Evolutionary conservation across 805 yeast genomes (phyloP).

Genomic region (Isabelozyma heimii): DNA sequence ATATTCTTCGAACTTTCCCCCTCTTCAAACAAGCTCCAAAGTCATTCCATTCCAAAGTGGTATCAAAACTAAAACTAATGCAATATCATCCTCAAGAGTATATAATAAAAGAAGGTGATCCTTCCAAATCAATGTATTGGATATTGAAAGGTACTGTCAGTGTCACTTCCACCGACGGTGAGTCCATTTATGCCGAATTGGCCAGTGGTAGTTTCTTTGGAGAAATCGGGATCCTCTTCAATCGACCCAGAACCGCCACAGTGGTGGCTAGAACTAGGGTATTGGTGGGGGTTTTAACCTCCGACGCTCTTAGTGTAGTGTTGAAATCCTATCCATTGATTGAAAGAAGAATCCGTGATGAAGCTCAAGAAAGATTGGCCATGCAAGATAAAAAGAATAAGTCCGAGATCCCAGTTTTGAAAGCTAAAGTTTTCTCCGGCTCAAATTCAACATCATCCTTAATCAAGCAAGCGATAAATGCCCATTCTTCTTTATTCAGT

Average conservation of each 20-base stretch:
- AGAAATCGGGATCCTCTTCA: slow-evolving; percentile 73
- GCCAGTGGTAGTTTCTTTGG: slow-evolving; percentile 73
- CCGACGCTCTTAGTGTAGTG: slow-evolving; percentile 57
- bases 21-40: slow-evolving; percentile 67
- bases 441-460: not conserved
- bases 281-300: slow-evolving; percentile 64
- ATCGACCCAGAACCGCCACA: slow-evolving; percentile 76
- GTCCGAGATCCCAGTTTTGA: slow-evolving; percentile 4
- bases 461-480: not conserved
- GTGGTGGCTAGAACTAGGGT: slow-evolving; percentile 70
- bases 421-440: not conserved
- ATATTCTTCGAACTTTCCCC: slow-evolving; percentile 54
- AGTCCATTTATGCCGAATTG: slow-evolving; percentile 68
- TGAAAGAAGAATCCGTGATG: slow-evolving; percentile 70
- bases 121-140: slow-evolving; percentile 78
- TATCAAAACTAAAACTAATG: slow-evolving; percentile 54
- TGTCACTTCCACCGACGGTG: slow-evolving; percentile 78
- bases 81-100: slow-evolving; percentile 68
- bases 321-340: slow-evolving; percentile 61
- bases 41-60: slow-evolving; percentile 58
- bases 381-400: slow-evolving; percentile 63
- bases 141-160: slow-evolving; percentile 71
- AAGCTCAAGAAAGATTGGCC: slow-evolving; percentile 73
- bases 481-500: not conserved
- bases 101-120: slow-evolving; percentile 69